Conservation (phyloP, 2,329 filamentous ascomycete species). For the Claviceps digitariae region DNA sequence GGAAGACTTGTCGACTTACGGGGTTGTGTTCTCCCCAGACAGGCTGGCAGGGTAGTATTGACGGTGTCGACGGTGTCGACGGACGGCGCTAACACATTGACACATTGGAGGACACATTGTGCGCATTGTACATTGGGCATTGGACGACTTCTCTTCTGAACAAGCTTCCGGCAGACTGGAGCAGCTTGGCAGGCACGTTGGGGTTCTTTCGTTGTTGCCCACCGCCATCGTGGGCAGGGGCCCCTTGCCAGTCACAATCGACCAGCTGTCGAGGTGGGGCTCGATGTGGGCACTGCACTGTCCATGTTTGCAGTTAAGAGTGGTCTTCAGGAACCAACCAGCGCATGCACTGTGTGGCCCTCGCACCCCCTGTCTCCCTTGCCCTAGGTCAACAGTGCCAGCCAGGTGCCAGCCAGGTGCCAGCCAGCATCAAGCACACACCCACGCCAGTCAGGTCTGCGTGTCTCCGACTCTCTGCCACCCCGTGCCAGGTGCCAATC, state of each 20-base stretch:
- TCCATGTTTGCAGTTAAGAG: neutral
- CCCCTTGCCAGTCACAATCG: neutral
- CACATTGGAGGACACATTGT: neutral
- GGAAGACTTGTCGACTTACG: too few relatives aligned
- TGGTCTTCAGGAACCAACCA: neutral
- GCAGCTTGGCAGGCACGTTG: neutral
- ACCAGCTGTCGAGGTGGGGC: neutral
- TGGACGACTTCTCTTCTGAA: neutral
- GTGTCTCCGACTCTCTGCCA: neutral
- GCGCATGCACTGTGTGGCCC: neutral
- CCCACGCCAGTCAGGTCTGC: neutral
- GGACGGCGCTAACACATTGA: too few relatives aligned
- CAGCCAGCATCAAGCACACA: neutral
- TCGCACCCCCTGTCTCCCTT: neutral
- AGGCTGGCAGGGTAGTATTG: neutral
- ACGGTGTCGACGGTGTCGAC: neutral
- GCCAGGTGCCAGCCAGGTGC: neutral
- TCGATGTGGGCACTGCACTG: neutral
- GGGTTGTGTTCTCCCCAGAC: neutral
- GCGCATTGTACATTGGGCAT: neutral
- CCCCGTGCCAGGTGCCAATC: neutral
- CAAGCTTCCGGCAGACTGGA: neutral
- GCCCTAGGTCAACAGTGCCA: neutral
- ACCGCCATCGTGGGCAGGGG: neutral
- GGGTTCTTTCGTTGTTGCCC: neutral